Percentiles rank a stretch among this genome's conserved stretches.
Conservation (phyloP, 1,284 basidiomycete genomes). For the Rhodotorula sp. region DNA sequence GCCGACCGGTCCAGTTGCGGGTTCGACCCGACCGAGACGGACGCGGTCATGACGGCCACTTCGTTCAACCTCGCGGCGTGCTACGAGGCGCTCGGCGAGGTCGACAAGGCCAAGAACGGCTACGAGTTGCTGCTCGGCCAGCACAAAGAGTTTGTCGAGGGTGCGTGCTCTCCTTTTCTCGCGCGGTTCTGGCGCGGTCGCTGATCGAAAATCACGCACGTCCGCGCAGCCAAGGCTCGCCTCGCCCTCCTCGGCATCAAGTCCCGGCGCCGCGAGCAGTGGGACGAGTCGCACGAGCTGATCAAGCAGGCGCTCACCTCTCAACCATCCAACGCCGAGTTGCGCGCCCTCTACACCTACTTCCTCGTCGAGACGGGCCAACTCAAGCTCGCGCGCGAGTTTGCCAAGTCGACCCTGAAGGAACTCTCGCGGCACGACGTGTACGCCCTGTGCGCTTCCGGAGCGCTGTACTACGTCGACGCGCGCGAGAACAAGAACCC, state of each 20-base stretch:
- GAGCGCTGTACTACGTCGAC: conserved; percentile 76
- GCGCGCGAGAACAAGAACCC: conserved; percentile 67
- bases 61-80: conserved; percentile 84
- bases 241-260: conserved; percentile 70
- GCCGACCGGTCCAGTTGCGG: conserved; percentile 33
- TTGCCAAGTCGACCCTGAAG: conserved; percentile 77
- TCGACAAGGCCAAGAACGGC: conserved; percentile 67
- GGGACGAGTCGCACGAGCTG: conserved; percentile 76
- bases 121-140: conserved; percentile 77
- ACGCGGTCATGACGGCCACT: conserved; percentile 72
- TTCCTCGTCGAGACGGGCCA: conserved; percentile 76
- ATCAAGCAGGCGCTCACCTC: conserved; percentile 80
- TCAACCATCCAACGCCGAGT: conserved; percentile 67
- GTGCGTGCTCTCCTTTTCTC: conserved; percentile 55
- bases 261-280: conserved; percentile 56
- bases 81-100: conserved; percentile 76
- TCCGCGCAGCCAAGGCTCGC: conserved; percentile 73
- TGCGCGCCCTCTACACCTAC: conserved; percentile 72
- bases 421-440: conserved; percentile 72
- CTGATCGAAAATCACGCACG: not conserved
- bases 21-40: conserved; percentile 43
- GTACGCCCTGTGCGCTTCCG: conserved; percentile 85
- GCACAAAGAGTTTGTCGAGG: conserved; percentile 91
- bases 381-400: conserved; percentile 72
- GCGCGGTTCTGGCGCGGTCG: too few relatives aligned